Conservation (phyloP, 1,284 basidiomycete genomes). For the Ceratobasidium sp. region DNA sequence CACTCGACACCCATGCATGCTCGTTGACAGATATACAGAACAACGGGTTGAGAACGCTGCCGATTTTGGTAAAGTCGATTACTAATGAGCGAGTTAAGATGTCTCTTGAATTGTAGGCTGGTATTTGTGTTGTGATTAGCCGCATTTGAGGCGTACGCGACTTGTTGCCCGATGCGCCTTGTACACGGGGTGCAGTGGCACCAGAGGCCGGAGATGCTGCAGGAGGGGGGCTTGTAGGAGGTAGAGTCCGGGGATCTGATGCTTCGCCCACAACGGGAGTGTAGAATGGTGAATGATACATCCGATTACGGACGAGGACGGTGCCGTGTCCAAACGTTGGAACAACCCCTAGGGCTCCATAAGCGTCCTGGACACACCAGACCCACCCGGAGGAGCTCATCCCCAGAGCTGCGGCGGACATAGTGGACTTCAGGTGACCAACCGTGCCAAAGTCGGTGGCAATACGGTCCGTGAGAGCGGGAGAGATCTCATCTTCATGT, state of each 20-base stretch:
- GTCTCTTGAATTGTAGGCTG: neutral
- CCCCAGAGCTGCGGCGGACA: slow-evolving; percentile 80
- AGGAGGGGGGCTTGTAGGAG: slow-evolving; percentile 5
- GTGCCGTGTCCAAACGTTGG: slow-evolving; percentile 93
- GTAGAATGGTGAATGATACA: slow-evolving; percentile 28
- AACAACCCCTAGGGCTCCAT: slow-evolving; percentile 73
- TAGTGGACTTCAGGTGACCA: slow-evolving; percentile 76
- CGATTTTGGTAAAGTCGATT: slow-evolving; percentile 54
- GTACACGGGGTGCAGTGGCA: slow-evolving; percentile 47
- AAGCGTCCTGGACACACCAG: slow-evolving; percentile 82
- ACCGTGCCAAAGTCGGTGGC: slow-evolving; percentile 70
- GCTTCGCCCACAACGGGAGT: slow-evolving; percentile 32
- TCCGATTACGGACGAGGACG: slow-evolving; percentile 69
- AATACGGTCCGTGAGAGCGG: slow-evolving; percentile 59
- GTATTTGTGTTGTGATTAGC: slow-evolving; percentile 7
- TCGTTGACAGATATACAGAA: slow-evolving; percentile 90
- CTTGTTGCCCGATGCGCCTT: slow-evolving; percentile 51
- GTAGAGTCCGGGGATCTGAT: slow-evolving; percentile 24
- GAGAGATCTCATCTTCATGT: slow-evolving; percentile 60
- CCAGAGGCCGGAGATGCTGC: slow-evolving; percentile 56
- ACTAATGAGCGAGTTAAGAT: neutral
- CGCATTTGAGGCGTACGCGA: slow-evolving; percentile 51
- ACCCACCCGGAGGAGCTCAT: slow-evolving; percentile 88
- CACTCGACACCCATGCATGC: slow-evolving; percentile 89
- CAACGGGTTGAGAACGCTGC: slow-evolving; percentile 75